Conservation (phyloP, 2,329 filamentous ascomycete species). For the Diaporthe caulivora region DNA sequence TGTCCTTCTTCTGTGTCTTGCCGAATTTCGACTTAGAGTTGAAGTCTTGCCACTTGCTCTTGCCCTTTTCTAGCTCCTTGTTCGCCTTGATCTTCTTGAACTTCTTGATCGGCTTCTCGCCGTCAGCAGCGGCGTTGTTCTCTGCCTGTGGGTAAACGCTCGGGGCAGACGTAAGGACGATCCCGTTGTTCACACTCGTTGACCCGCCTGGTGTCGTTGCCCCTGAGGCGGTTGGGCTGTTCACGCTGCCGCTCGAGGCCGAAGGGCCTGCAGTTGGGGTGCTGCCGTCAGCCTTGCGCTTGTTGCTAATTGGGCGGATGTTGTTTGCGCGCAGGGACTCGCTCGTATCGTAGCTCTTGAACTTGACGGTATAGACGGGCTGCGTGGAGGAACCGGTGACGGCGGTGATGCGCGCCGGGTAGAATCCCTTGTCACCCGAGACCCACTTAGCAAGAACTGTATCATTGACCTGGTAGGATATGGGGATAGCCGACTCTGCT, state of each 20-base stretch:
- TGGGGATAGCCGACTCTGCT: slow-evolving; percentile 48
- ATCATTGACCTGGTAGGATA: slow-evolving; percentile 87
- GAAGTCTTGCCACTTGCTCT: slow-evolving; percentile 96
- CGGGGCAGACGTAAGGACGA: slow-evolving; percentile 68
- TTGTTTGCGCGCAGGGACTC: slow-evolving; percentile 87
- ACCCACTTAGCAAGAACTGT: slow-evolving; percentile 91
- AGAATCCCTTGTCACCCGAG: slow-evolving; percentile 89
- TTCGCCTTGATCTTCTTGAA: slow-evolving; percentile 93
- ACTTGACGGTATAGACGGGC: slow-evolving; percentile 94
- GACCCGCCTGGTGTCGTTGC: slow-evolving; percentile 31
- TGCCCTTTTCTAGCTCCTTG: slow-evolving; percentile 90
- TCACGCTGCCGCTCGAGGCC: slow-evolving; percentile 44
- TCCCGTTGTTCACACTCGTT: slow-evolving; percentile 54
- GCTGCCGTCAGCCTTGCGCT: slow-evolving; percentile 87
- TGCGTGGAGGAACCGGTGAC: slow-evolving; percentile 93
- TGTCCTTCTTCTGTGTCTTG: slow-evolving; percentile 83
- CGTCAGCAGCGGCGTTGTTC: slow-evolving; percentile 73
- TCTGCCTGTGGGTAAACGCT: slow-evolving; percentile 70
- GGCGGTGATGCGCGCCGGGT: slow-evolving; percentile 91
- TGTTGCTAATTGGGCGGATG: slow-evolving; percentile 82
- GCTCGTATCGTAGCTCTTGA: slow-evolving; percentile 89
- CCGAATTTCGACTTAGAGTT: slow-evolving; percentile 80
- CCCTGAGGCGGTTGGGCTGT: slow-evolving; percentile 34
- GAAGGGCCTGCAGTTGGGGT: slow-evolving; percentile 54
- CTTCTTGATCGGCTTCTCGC: slow-evolving; percentile 81